Evolutionary conservation across 2,329 filamentous ascomycete species (phyloP).

Genomic region (Cercospora sesami): DNA sequence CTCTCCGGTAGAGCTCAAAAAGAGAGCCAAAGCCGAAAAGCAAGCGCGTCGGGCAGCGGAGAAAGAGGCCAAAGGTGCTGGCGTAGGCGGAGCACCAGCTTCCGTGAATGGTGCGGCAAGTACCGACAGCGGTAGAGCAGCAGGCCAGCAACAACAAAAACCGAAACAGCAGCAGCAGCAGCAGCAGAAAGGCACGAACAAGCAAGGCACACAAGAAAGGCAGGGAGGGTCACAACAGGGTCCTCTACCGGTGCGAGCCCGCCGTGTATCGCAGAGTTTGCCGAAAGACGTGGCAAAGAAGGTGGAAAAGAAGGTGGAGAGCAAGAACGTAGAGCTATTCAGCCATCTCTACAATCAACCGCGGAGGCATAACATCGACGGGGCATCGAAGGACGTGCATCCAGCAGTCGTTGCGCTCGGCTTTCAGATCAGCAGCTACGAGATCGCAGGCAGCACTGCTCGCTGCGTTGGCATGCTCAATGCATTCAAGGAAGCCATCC

Average conservation of each 20-base stretch:
- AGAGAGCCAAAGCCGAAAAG: slow-evolving; percentile 87
- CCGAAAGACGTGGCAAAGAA: slow-evolving; percentile 50
- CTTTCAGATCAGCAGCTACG: slow-evolving; percentile 85
- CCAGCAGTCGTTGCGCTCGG: slow-evolving; percentile 81
- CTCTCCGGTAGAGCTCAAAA: slow-evolving; percentile 79
- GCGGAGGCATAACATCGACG: slow-evolving; percentile 63
- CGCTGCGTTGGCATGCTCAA: slow-evolving; percentile 83
- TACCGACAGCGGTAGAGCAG: slow-evolving; percentile 17
- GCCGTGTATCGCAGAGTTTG: slow-evolving; percentile 26
- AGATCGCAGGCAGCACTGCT: slow-evolving; percentile 84
- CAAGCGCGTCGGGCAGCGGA: slow-evolving; percentile 70
- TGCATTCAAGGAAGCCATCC: slow-evolving; percentile 90
- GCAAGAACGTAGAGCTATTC: slow-evolving; percentile 73
- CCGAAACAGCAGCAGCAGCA: slow-evolving; percentile 28
- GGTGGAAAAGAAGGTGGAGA: slow-evolving; percentile 50
- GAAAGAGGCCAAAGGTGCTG: slow-evolving; percentile 33
- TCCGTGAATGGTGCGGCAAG: slow-evolving; percentile 22
- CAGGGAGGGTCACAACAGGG: slow-evolving; percentile 22
- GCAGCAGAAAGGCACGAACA: slow-evolving; percentile 37
- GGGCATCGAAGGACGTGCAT: slow-evolving; percentile 72
- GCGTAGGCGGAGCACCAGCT: slow-evolving; percentile 7
- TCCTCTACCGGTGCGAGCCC: slow-evolving; percentile 36
- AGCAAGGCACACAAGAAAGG: slow-evolving; percentile 39
- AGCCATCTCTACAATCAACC: slow-evolving; percentile 68
- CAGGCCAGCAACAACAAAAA: slow-evolving; percentile 26